Evolutionary conservation across 1,139 yeast species (phyloP).

Genomic region (Saccharomycopsis phalli): DNA sequence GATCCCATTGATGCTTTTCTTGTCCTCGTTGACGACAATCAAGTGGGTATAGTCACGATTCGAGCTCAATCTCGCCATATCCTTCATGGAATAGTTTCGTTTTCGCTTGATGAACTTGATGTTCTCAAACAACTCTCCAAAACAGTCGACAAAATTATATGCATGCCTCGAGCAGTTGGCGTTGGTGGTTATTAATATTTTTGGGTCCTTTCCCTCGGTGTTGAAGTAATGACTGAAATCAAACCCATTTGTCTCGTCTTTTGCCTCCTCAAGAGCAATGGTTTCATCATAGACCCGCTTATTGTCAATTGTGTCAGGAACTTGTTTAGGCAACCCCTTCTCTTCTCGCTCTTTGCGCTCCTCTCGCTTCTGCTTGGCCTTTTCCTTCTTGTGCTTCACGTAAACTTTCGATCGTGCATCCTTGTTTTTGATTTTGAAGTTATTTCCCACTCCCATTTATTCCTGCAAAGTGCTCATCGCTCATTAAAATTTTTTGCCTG

Average conservation of each 20-base stretch:
- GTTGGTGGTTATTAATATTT: constrained; percentile 81
- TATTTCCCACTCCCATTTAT: constrained; percentile 14
- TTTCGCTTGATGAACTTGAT: constrained; percentile 83
- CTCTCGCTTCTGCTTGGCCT: constrained; percentile 78
- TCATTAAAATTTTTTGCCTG: neutral
- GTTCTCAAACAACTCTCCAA: constrained; percentile 79
- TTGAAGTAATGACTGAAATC: constrained; percentile 52
- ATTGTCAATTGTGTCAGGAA: constrained; percentile 81
- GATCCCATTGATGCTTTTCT: constrained; percentile 77
- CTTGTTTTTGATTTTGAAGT: constrained; percentile 18
- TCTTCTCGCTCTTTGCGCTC: constrained; percentile 74
- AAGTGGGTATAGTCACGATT: constrained; percentile 83
- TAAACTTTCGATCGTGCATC: constrained; percentile 16
- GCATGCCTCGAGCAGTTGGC: constrained; percentile 81
- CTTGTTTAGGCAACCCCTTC: constrained; percentile 68
- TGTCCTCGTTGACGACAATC: constrained; percentile 85
- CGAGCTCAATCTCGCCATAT: constrained; percentile 73
- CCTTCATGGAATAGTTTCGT: constrained; percentile 72
- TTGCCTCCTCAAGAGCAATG: constrained; percentile 31
- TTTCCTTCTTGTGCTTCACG: constrained; percentile 30
- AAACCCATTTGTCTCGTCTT: neutral
- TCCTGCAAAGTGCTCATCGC: neutral
- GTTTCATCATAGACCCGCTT: constrained; percentile 91
- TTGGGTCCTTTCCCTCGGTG: constrained; percentile 52
- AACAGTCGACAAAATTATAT: constrained; percentile 80